These are phyloP conservation scores for Penicillium corylophilum DNA, from an alignment of 2,329 filamentous ascomycete species.

Conservation along the genomic window DNA sequence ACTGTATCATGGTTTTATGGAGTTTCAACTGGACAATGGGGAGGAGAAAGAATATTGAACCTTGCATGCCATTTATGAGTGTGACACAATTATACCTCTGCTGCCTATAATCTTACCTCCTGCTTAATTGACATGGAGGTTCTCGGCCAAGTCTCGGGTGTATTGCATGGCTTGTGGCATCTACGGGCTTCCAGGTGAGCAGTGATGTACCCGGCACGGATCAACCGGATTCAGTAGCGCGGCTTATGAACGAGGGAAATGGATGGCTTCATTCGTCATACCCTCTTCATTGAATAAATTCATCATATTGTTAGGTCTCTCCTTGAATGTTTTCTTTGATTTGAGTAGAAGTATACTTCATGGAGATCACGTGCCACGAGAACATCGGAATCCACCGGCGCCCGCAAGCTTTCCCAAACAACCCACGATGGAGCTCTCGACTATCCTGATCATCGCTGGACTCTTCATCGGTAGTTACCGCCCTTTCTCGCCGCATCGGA, in stretches of 20 bases:
- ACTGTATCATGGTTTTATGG: not conserved
- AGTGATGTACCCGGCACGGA: too few species aligned
- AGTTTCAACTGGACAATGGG: too few species aligned
- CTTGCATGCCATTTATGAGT: not conserved
- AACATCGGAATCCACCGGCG: slow-evolving; percentile 7
- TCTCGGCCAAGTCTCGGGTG: too few species aligned
- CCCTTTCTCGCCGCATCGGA: not conserved
- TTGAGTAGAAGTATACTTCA: not conserved
- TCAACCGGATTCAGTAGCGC: too few species aligned
- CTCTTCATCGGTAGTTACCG: slow-evolving; percentile 19
- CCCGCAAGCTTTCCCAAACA: slow-evolving; percentile 7
- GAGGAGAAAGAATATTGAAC: slow-evolving; percentile 14
- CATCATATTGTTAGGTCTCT: not conserved
- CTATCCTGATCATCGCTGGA: slow-evolving; percentile 18
- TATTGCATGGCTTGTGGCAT: too few species aligned
- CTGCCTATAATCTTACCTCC: too few species aligned
- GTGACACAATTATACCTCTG: too few species aligned
- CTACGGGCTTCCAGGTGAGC: too few species aligned
- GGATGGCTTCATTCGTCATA: too few species aligned
- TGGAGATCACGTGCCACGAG: slow-evolving; percentile 1
- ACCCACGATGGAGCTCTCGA: slow-evolving; percentile 25
- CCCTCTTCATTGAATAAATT: not conserved
- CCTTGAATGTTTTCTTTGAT: not conserved
- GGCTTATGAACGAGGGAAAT: too few species aligned
- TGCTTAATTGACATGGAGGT: too few species aligned